These are phyloP conservation scores for Citrus australasica DNA, from an alignment of 345 rosid genomes.

Conservation along the genomic window DNA sequence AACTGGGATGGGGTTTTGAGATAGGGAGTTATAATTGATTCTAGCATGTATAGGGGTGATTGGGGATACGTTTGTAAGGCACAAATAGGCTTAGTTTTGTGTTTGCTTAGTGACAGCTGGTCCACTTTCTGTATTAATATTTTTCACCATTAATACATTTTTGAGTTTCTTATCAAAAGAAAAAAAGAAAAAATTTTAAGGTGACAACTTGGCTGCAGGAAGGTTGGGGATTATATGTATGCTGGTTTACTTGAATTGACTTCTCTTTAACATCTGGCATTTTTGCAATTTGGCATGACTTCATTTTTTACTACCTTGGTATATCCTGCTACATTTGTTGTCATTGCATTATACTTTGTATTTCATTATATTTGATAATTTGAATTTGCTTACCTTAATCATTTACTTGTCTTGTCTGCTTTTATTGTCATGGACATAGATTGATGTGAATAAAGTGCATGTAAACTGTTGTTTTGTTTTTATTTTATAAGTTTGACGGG, in stretches of 20 bases:
- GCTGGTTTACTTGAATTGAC: neutral
- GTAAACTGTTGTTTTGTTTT: neutral
- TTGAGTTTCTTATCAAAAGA: too few species aligned
- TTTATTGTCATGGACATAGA: neutral
- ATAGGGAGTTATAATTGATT: too few species aligned
- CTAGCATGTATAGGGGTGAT: too few species aligned
- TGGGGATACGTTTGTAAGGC: too few species aligned
- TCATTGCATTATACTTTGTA: neutral
- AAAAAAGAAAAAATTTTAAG: neutral
- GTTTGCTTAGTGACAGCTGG: too few species aligned
- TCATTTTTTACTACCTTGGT: neutral
- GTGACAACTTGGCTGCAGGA: neutral
- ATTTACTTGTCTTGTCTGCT: neutral
- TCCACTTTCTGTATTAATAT: too few species aligned
- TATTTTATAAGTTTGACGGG: neutral
- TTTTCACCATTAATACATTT: too few species aligned
- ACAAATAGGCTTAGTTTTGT: too few species aligned
- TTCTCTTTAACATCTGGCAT: neutral
- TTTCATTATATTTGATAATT: neutral
- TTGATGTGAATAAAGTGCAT: neutral
- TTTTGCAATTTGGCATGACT: neutral
- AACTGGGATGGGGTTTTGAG: too few species aligned
- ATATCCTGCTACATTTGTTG: neutral
- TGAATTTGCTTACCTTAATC: neutral
- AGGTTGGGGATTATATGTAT: neutral